phyloP scores from a whole-genome alignment of 1,139 yeast species.

The Suhomyces bokatorum region DNA sequence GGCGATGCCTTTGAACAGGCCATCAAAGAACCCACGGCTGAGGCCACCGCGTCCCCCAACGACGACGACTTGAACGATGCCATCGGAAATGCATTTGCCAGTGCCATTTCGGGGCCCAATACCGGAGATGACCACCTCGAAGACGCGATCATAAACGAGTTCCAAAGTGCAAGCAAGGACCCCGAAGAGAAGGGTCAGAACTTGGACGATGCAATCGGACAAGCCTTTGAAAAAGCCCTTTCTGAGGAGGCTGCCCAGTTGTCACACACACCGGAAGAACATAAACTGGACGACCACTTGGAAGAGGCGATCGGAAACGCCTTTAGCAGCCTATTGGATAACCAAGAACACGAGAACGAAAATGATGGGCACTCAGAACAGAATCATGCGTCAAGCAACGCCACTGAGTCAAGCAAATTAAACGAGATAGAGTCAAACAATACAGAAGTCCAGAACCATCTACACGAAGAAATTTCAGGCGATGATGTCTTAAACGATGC shows the following conservation, averaged over 20 bases:
- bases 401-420: too few species aligned
- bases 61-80: slow-evolving; percentile 25
- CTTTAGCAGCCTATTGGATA: not conserved
- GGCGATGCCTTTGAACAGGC: slow-evolving; percentile 15
- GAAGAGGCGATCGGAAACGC: not conserved
- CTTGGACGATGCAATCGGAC: not conserved
- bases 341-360: not conserved
- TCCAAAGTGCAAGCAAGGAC: not conserved
- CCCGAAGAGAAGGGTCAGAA: not conserved
- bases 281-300: not conserved
- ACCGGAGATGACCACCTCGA: not conserved
- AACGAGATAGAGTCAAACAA: too few species aligned
- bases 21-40: not conserved
- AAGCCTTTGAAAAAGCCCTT: not conserved
- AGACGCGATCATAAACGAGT: not conserved
- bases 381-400: too few species aligned
- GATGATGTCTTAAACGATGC: slow-evolving; percentile 23
- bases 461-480: not conserved
- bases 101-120: slow-evolving; percentile 5
- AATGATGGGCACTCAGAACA: not conserved
- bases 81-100: slow-evolving; percentile 28
- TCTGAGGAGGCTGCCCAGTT: not conserved
- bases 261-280: not conserved
- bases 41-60: not conserved
- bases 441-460: too few species aligned